These are phyloP conservation scores for Casaregolazyma suthepensis DNA, from an alignment of 1,139 yeast genomes.

Conservation along the genomic window DNA sequence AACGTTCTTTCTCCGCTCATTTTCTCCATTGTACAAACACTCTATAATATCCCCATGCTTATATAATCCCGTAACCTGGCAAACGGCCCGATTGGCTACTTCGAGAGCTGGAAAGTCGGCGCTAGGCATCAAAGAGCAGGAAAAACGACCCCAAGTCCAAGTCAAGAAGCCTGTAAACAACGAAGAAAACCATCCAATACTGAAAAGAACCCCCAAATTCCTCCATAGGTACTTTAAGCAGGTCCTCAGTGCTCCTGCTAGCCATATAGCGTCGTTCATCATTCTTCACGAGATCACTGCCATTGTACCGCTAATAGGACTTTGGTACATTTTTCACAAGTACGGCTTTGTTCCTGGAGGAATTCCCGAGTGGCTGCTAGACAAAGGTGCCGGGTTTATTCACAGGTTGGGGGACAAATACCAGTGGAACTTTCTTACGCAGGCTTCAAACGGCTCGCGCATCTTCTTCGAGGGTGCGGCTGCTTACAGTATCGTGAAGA, in stretches of 20 bases:
- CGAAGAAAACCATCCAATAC: slow-evolving; percentile 3
- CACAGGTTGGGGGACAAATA: slow-evolving; percentile 41
- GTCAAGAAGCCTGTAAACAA: not conserved
- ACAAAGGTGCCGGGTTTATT: slow-evolving; percentile 55
- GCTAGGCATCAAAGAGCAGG: not conserved
- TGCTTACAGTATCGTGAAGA: slow-evolving; percentile 73
- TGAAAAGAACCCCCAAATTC: slow-evolving; percentile 37
- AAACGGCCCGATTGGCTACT: not conserved
- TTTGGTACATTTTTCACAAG: slow-evolving; percentile 71
- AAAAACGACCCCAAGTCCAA: not conserved
- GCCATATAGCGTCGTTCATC: slow-evolving; percentile 67
- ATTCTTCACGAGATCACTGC: slow-evolving; percentile 85
- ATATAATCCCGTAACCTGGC: not conserved
- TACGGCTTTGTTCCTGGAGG: slow-evolving; percentile 44
- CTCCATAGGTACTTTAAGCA: slow-evolving; percentile 46
- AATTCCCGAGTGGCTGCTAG: slow-evolving; percentile 60
- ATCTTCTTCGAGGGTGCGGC: slow-evolving; percentile 80
- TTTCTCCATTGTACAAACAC: not conserved
- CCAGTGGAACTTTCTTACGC: slow-evolving; percentile 27
- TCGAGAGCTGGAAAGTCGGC: not conserved
- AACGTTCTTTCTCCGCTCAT: not conserved
- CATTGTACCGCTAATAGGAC: slow-evolving; percentile 63
- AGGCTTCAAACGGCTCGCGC: slow-evolving; percentile 49
- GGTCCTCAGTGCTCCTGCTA: slow-evolving; percentile 55
- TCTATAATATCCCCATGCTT: not conserved